Conservation (phyloP, 148 eudicot genomes). For the Persicaria tinctoria region DNA sequence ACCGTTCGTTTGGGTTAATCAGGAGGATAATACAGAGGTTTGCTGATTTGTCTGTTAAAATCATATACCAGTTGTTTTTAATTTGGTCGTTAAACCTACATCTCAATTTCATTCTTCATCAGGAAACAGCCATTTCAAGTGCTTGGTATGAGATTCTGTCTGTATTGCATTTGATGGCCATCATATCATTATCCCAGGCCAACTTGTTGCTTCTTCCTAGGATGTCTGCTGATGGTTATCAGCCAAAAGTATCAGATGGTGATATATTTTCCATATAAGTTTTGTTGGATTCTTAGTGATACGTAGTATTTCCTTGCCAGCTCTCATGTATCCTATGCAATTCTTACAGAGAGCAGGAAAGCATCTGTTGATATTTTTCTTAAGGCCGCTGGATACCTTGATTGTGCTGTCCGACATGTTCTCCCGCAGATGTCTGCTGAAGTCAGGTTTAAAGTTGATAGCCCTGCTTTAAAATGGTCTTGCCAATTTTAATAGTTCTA, state of each 20-base stretch:
- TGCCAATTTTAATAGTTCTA: background rate
- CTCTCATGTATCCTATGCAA: constrained; percentile 6
- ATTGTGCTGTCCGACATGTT: constrained; percentile 87
- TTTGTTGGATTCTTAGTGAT: background rate
- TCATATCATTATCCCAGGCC: constrained; percentile 74
- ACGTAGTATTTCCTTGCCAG: background rate
- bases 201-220: constrained; percentile 90
- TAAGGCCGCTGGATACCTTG: constrained; percentile 97
- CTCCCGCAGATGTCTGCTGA: constrained; percentile 74
- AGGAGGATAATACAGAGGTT: constrained; percentile 91
- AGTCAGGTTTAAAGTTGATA: no score
- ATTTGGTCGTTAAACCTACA: background rate
- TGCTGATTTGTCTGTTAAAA: constrained; percentile 12
- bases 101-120: constrained; percentile 17
- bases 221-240: constrained; percentile 82
- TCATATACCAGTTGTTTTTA: background rate
- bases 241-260: constrained; percentile 95
- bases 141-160: constrained; percentile 98
- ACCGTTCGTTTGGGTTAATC: constrained; percentile 86
- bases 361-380: constrained; percentile 81
- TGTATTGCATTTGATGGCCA: constrained; percentile 93
- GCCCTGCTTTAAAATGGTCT: background rate
- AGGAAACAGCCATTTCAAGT: constrained; percentile 80
- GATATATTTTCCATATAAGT: constrained; percentile 9
- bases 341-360: constrained; percentile 68